Evolutionary conservation across 805 yeast genomes (phyloP), one percentile per base, ranked within the genome.

Genomic region (Kregervanrija pseudodelftensis): DNA sequence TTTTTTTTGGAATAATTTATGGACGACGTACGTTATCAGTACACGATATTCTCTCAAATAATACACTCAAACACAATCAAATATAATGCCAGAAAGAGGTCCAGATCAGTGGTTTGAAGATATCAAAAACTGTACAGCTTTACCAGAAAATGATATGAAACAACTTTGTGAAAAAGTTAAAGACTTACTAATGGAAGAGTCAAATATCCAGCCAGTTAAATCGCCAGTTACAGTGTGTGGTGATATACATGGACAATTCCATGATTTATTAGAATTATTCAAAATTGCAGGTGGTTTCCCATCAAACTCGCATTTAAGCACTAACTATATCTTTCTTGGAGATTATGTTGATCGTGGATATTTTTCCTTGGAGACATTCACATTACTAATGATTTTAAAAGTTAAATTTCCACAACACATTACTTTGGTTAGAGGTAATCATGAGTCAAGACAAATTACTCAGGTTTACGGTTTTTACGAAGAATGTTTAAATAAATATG

Each of bases 301-400:
- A 0, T 81, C 81, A 46, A 81, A 83, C 43, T 51, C 64, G 3
- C 70, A 67, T 49, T 40, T 59, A 16, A 57, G 61, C 41, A 61
- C 61, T 2, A 82, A 83, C 61, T 91, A 85, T 66, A 77, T 91
- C 39, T 91, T 91, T 55, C 66, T 91, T 55, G 99, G 99, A 34
- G 99, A 91, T 64, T 91, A 91, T 61, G 99, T 91, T 41, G 99
- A 91, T 66, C 75, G 99, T 61, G 99, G 99, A n/a, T 93, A 88
- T 64, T 91, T 91, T 65, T 82, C 93, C 40, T 70, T 91, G 49
- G 99, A 91, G 59, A 91, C 98, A 0, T 90, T 91, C 67, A 91
- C 98, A 5, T 68, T 93, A 50, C 71, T 91, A 55, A 89, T 91
- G 97, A 89, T 91, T 51, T 72, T 91, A 46, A 91, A 91, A 64